Conservation (phyloP, 225 moss, liverwort and hornwort species). For the Lunularia cruciata region DNA sequence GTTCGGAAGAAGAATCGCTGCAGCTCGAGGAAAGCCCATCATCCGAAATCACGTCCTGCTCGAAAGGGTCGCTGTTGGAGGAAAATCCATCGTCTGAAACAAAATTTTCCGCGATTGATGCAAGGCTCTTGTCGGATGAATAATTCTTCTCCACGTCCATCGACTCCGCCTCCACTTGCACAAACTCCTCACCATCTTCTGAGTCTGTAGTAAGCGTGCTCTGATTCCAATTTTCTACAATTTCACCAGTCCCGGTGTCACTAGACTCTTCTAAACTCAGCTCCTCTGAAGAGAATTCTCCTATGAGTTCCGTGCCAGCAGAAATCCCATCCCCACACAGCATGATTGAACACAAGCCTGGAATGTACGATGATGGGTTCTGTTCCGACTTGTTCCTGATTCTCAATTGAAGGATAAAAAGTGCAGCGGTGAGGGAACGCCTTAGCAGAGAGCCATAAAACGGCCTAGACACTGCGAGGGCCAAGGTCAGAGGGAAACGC, state of each 20-base stretch:
- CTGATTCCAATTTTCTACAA: background rate
- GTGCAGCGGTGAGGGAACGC: constrained; percentile 31
- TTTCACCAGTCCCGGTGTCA: background rate
- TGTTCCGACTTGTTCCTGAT: constrained; percentile 1
- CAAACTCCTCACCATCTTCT: background rate
- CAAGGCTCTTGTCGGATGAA: background rate
- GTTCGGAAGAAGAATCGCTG: background rate
- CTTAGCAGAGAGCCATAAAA: constrained; percentile 42
- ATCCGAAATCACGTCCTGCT: constrained; percentile 17
- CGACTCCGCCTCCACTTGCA: background rate
- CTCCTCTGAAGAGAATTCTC: constrained; percentile 1
- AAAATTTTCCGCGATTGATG: background rate
- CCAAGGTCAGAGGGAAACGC: constrained; percentile 41
- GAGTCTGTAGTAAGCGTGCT: background rate
- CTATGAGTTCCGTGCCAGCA: background rate
- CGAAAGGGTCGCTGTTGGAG: background rate
- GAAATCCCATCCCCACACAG: background rate
- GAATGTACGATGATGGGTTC: background rate
- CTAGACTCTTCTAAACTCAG: background rate
- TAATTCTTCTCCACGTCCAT: background rate
- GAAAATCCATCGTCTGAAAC: background rate
- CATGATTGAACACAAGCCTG: constrained; percentile 15
- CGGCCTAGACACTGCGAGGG: constrained; percentile 27
- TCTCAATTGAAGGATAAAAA: constrained; percentile 33
- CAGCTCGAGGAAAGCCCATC: constrained; percentile 6